These are phyloP conservation scores for Claviceps arundinis DNA, from an alignment of 2,329 filamentous ascomycete species.

Conservation along the genomic window DNA sequence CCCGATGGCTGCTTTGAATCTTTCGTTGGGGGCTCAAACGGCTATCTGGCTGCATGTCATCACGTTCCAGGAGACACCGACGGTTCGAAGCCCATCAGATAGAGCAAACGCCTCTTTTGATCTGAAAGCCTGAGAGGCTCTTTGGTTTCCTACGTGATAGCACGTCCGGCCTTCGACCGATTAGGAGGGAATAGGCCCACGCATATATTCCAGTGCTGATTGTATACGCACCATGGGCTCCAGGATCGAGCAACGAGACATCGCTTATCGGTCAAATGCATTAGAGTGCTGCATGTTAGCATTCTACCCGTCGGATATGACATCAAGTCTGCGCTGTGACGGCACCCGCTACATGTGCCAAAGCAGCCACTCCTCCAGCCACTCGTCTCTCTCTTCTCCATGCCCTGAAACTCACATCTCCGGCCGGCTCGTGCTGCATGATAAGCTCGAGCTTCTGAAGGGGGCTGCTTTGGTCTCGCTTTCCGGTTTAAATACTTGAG, in stretches of 20 bases:
- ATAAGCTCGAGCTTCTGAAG: background rate
- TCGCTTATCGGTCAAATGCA: constrained; percentile 1
- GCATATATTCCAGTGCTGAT: background rate
- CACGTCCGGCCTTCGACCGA: background rate
- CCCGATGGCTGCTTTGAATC: background rate
- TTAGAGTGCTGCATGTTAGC: background rate
- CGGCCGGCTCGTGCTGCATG: constrained; percentile 1
- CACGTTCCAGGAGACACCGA: background rate
- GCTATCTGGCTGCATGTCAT: background rate
- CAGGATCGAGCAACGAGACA: background rate
- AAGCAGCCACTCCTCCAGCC: background rate
- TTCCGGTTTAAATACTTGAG: background rate
- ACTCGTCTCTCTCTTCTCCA: background rate
- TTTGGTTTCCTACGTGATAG: background rate
- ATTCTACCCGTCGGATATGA: background rate
- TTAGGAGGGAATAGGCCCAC: too few species aligned
- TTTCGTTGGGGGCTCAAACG: background rate
- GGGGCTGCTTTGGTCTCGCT: background rate
- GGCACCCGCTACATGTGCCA: background rate
- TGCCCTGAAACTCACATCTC: background rate
- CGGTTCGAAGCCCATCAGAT: background rate
- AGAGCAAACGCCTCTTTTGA: background rate
- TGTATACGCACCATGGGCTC: background rate
- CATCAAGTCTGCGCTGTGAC: background rate
- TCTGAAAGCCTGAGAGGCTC: background rate